Conservation (phyloP, 768 basidiomycete genomes). For the Tulasnella calospora region DNA sequence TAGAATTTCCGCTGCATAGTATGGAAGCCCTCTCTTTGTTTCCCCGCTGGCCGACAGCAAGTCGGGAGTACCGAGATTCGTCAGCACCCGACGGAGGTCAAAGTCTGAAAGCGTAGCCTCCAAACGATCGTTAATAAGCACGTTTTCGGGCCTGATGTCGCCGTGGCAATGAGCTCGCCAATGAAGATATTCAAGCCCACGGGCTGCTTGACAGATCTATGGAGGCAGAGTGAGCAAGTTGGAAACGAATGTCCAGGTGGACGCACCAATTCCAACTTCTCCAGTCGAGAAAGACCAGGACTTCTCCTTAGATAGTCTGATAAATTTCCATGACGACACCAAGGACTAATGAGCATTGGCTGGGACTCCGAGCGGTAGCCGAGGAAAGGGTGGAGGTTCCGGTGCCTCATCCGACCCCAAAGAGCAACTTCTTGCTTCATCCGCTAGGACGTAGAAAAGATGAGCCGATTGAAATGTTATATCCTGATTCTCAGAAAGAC, state of each 20-base stretch:
- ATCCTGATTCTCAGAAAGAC: no score
- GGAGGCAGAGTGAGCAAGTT: not conserved
- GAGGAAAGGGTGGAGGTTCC: not conserved
- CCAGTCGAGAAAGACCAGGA: not conserved
- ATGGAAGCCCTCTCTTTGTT: not conserved
- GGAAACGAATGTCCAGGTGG: not conserved
- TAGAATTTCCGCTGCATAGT: not conserved
- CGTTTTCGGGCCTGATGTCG: not conserved
- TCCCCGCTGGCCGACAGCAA: not conserved
- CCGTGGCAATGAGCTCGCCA: not conserved
- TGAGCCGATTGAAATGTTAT: not conserved
- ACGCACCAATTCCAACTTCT: not conserved
- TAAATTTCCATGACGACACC: not conserved
- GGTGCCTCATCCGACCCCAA: not conserved
- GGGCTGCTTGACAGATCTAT: not conserved
- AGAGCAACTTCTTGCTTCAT: not conserved
- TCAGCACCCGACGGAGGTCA: not conserved
- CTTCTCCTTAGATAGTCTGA: not conserved
- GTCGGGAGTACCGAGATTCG: not conserved
- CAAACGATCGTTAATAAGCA: not conserved
- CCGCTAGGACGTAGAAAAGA: no score
- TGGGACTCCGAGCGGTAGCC: not conserved
- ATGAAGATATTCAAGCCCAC: not conserved
- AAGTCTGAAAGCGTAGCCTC: not conserved
- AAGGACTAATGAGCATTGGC: not conserved